Evolutionary conservation across 495 filamentous ascomycete genomes (phyloP), one percentile per base, ranked within the genome.

Genomic region (Hypomontagnella submonticulosa): DNA sequence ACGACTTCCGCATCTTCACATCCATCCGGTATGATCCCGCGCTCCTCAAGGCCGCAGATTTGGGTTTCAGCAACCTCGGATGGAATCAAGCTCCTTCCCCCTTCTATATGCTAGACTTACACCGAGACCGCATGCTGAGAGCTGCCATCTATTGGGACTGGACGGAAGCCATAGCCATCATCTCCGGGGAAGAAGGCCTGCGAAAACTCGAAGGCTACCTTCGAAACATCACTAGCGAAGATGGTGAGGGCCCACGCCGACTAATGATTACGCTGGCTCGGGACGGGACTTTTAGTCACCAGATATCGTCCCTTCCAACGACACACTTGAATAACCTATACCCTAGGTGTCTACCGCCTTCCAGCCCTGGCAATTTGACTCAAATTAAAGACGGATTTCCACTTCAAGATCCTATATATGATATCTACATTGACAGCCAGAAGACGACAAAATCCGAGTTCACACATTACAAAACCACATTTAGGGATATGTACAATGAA

Each of bases 31-130:
- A 89, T 73, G 92, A 97, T 66, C 87, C 85, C 7, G 64, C 72
- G 4, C 86, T 96, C 27, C 75, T 81, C 4, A 49, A 71, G 46
- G 61, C 77, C 12, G 58, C 76, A 7, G 53, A 41, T 27, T 70
- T 69, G 20, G 73, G 70, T 4, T 73, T 80, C 63, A 34, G 51
- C 18, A 47, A 79, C 50, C 60, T 67, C 20, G 65, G 79, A 36
- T 80, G 81, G 77, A 80, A 84, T 41, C 61, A 71, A 50, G 76
- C 80, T 15, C 61, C 79, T 15, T 87, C 85, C n/a, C 87, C 87
- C 1, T 89, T 95, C 70, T 97, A 97, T 78, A 91, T 97, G 79
- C 84, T 96, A 10, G 76, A 84, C 42, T 89, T 88, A 75, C 94
- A 98, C 74, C 87, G 85, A 16, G 90, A 95, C 69, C 92, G 84